Base-by-base conservation (phyloP, 2,329 filamentous ascomycete species). In the Colletotrichum viniferum region DNA sequence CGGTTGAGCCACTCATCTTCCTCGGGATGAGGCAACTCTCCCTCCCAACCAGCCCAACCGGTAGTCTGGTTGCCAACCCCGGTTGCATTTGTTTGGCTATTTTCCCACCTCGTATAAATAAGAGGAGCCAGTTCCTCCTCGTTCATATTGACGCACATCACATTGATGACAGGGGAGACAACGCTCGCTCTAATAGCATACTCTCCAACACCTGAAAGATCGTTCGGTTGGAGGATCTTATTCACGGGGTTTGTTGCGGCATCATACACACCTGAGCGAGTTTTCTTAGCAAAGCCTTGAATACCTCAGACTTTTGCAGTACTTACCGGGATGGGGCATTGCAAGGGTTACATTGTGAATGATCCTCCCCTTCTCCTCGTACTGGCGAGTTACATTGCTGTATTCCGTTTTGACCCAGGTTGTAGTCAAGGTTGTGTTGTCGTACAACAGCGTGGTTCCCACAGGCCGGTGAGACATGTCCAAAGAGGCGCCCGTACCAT, bases 331-430 rank as follows among this genome's bases (percentile, higher is more conserved):
- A 79, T 97, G 95, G 0, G 95, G 95, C 89, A 96, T 93, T 0
- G 94, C 94, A 78, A 96, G 87, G 0, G 93, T 94, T 30, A 95
- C 91, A 77, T 96, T 96, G 81, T 96, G 94, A 79, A 96, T 86
- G 48, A 94, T 87, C 30, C 94, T 87, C 0, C 86, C 84, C 69
- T 90, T 82, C 13, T 86, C 80, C 6, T 86, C 80, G 5, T 88
- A 93, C 0, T 87, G 84, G 5, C 84, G 82, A 0, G 87, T 86
- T 21, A 92, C 88, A 71, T 94, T 86, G 38, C 87, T 84, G 10
- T 87, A 84, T 3, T 88, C 79, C 0, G 83, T 86, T 72, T 94
- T 88, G 48, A 96, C 91, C 94, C 94, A 97, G 3, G 90, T 87
- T 0, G 91, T 92, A 2, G 85, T 88, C 70, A 96, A 86, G 0